Evolutionary conservation across 2,329 filamentous ascomycete genomes (phyloP).

Genomic region (Penicillium capsulatum): DNA sequence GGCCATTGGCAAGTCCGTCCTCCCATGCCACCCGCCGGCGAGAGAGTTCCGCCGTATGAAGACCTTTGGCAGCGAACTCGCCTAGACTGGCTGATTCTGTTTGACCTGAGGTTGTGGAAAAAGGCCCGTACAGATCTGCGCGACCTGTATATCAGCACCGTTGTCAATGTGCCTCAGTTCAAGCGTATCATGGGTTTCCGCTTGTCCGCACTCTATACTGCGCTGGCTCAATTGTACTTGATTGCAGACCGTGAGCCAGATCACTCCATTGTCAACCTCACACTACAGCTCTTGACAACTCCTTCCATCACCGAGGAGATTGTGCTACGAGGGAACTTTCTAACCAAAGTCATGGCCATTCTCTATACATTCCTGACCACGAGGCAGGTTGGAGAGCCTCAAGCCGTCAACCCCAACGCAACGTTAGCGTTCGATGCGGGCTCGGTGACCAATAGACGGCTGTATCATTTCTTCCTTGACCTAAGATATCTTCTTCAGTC

Average conservation of each 20-base stretch:
- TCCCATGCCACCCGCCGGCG: slow-evolving; percentile 59
- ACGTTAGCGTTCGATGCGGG: slow-evolving; percentile 90
- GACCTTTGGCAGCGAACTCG: slow-evolving; percentile 85
- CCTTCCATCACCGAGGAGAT: slow-evolving; percentile 95
- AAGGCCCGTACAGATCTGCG: slow-evolving; percentile 84
- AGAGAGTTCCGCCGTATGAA: slow-evolving; percentile 67
- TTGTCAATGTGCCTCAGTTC: slow-evolving; percentile 92
- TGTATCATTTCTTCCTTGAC: slow-evolving; percentile 98
- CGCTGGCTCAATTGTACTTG: slow-evolving; percentile 86
- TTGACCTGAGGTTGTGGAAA: slow-evolving; percentile 95
- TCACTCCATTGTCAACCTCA: slow-evolving; percentile 97
- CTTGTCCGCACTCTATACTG: slow-evolving; percentile 94
- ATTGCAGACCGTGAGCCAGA: slow-evolving; percentile 95
- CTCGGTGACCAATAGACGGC: slow-evolving; percentile 86
- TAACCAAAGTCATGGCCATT: slow-evolving; percentile 92
- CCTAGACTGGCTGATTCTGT: slow-evolving; percentile 89
- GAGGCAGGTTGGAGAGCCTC: slow-evolving; percentile 88
- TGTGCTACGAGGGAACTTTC: slow-evolving; percentile 89
- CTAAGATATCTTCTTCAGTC: slow-evolving; percentile 87
- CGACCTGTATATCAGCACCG: slow-evolving; percentile 91
- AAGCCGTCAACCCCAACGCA: slow-evolving; percentile 79
- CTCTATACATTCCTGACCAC: slow-evolving; percentile 96
- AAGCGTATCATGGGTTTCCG: slow-evolving; percentile 87
- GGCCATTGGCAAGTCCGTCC: slow-evolving; percentile 86
- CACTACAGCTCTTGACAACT: slow-evolving; percentile 91